Percentiles rank a stretch among this genome's conserved stretches.
These are phyloP conservation scores for Nemophila menziesii DNA, from an alignment of 257 asterid genomes.

Conservation along the genomic window DNA sequence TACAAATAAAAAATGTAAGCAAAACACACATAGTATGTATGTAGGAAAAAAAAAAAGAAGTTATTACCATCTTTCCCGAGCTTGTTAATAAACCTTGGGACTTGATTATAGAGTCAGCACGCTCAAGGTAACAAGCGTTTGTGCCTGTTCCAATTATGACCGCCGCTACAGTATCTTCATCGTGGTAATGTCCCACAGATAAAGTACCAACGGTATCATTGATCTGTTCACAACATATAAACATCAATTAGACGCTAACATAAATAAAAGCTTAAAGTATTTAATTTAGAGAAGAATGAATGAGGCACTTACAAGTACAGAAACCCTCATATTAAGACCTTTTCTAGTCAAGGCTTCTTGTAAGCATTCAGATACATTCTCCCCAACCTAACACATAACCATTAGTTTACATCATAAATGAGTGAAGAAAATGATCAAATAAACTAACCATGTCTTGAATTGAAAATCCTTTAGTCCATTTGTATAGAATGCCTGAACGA, in stretches of 20 bases:
- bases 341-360: conserved; percentile 49
- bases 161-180: conserved; percentile 78
- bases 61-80: conserved; percentile 59
- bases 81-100: conserved; percentile 68
- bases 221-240: conserved; percentile 31
- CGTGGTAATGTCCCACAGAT: conserved; percentile 69
- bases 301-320: conserved; percentile 55
- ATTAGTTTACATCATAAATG: neutral
- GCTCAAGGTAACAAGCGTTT: conserved; percentile 91
- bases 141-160: conserved; percentile 86
- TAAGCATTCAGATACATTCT: conserved; percentile 61
- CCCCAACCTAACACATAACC: conserved; percentile 43
- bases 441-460: conserved; percentile 61
- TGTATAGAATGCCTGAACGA: conserved; percentile 57
- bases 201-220: conserved; percentile 83
- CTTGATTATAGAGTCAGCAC: conserved; percentile 73
- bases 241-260: too few relatives aligned
- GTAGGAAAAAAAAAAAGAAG: neutral
- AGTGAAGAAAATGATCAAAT: neutral
- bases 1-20: neutral
- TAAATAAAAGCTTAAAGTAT: neutral
- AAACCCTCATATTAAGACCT: conserved; percentile 61
- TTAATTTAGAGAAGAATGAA: neutral
- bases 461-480: conserved; percentile 78
- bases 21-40: neutral